These are phyloP conservation scores for Dinochytrium kinnereticum DNA, from an alignment of 371 early-diverging fungal genomes.

Conservation along the genomic window DNA sequence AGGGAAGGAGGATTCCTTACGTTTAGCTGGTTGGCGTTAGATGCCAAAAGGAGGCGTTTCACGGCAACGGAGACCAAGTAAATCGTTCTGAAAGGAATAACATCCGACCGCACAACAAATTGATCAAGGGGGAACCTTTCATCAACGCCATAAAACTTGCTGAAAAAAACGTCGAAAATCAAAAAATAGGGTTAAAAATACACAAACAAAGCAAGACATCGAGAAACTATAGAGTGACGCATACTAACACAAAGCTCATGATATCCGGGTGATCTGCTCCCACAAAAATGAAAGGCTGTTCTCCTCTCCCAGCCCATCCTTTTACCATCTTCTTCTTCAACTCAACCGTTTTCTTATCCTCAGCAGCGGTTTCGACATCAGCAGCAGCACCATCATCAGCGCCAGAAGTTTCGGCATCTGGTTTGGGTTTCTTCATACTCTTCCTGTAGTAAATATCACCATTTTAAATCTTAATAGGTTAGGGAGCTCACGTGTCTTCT, in stretches of 20 bases:
- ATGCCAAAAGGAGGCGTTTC: slow-evolving; percentile 69
- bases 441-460: background rate
- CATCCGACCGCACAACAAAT: slow-evolving; percentile 76
- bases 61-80: slow-evolving; percentile 83
- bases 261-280: slow-evolving; percentile 62
- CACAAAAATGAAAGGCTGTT: slow-evolving; percentile 53
- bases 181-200: slow-evolving; percentile 1
- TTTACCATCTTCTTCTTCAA: slow-evolving; percentile 1
- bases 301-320: slow-evolving; percentile 41
- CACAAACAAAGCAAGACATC: background rate
- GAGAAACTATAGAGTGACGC: background rate
- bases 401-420: background rate
- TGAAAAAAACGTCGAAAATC: slow-evolving; percentile 3
- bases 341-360: background rate
- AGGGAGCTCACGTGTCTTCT: no score
- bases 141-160: slow-evolving; percentile 71
- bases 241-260: slow-evolving; percentile 48
- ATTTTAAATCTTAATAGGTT: no score
- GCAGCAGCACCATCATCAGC: background rate
- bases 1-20: no score
- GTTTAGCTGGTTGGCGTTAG: slow-evolving; percentile 71
- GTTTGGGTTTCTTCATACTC: background rate
- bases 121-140: slow-evolving; percentile 76
- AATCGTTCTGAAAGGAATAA: slow-evolving; percentile 70
- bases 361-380: background rate